Base-by-base conservation (phyloP, 2,329 filamentous ascomycete genomes). In the Claviceps africana region DNA sequence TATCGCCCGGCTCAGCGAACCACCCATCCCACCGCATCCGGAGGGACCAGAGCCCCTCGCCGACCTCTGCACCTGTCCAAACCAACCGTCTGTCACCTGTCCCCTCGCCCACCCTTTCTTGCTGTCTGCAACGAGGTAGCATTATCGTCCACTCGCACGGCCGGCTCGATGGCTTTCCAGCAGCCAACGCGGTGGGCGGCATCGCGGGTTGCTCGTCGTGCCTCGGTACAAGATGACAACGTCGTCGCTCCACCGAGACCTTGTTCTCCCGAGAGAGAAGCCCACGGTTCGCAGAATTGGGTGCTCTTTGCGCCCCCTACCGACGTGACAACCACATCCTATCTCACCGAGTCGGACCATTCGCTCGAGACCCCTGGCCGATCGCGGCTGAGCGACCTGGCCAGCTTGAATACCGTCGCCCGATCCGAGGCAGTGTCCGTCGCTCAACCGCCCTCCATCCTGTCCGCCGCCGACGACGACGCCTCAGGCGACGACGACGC, bases 231-330 rank as follows among this genome's bases (percentile, higher is more conserved):
- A 37, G 62, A 68, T 31, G 66, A 68, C 25, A 51, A 52, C 53
- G 48, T 57, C 59, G 19, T 50, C 48, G 53, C 62, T 61, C 57
- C 61, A 60, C 53, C 53, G 30, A 48, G 46, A 50, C 37, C 48
- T 3, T 42, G 48, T 7, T 50, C 58, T 54, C 58, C 65, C 37
- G 67, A 68, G 48, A 61, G 62, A 22, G 60, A 58, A 44, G 70
- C 81, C 54, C 81, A 86, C 55, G 85, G 90, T 58, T 85, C 87
- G 13, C 85, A 93, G 67, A 91, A 95, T 78, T 98, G 93, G 93
- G 85, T 97, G 51, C 81, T 98, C 57, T 98, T 98, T 73, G 87
- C 89, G 8, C 88, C 88, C 1, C 76, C 77, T 9, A 82, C 82
- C 56, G 77, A 83, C 35, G 70, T 69, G 47, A 78, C 76, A 3